Evolutionary conservation across 2,329 filamentous ascomycete species (phyloP), one percentile per base, ranked within the genome.

Genomic region (Aspergillus pseudotamarii): DNA sequence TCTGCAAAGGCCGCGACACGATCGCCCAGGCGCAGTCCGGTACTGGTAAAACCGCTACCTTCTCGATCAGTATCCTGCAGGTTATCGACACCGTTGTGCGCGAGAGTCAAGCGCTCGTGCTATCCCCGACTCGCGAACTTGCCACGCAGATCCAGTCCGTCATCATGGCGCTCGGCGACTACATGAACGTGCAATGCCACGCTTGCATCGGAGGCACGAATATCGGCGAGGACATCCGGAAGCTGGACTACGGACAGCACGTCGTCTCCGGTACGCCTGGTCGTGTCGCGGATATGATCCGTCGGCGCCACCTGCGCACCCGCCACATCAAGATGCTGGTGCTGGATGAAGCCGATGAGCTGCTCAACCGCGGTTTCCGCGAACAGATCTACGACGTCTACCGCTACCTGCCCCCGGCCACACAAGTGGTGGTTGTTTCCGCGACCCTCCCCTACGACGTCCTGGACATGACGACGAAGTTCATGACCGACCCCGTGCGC

Each of bases 371-470:
- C 71, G 95, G 95, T 57, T 99, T 98, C 85, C 88, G 93, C 68
- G 95, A 99, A 83, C 95, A 98, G 77, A 99, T 99, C 79, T 98
- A 98, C 87, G 94, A 98, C 71, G 94, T 99, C 57, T 98, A 97
- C 84, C 92, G 94, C 75, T 96, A 97, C 75, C 89, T 99, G 0
- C 95, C 95, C 19, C 95, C 94, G 30, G 93, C 94, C 6, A 99
- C 95, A 1, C 95, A 99, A 80, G 95, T 98, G n/a, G 95, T 98
- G 3, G 93, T 99, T 32, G 93, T 99, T 71, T 97, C 93, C 59
- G 95, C 95, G 68, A 99, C 95, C 4, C 89, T 99, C 38, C 95
- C 95, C 53, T 96, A 98, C 84, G 95, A 99, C 76, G 95, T 99
- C 23, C 88, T 99, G 59, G 94, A 98, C 80, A 97, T 99, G 91